Base-by-base conservation (phyloP, 1,284 basidiomycete species). In the Heterobasidion annosum region DNA sequence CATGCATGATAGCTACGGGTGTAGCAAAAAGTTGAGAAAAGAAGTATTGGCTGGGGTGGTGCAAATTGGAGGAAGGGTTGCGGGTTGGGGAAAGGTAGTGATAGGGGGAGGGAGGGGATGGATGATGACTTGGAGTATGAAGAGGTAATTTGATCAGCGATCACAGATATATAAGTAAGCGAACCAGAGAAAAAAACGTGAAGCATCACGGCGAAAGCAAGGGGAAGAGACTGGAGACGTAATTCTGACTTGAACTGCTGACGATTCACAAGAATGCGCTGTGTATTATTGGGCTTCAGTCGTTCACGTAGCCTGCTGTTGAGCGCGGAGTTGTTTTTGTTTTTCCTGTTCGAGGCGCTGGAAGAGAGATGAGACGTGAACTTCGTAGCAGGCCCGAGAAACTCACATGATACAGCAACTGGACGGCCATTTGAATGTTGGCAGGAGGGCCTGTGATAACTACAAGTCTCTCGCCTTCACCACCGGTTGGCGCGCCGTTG, bases 391-490 rank as follows among this genome's bases (percentile, higher is more conserved):
- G 44, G 32, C 58, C 19, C 52, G 32, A 33, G 32, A 44, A 18
- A 79, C 89, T 57, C 67, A 92, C 89, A 66, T 92, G 86, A 70
- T 98, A 98, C 63, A 99, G 75, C 63, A 99, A 69, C 63, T 92
- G 87, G 33, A 99, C 93, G 3, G 97, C 97, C 81, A 94, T 91
- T 70, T 98, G 94, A 60, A 99, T 98, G 66, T 96, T 95, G 5
- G 83, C 77, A 2, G 94, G 93, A 63, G 90, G 88, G 8, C 97
- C 97, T 12, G 93, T 96, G 63, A 97, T 97, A 50, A 93, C 93
- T 8, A 98, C 93, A 64, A 98, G 70, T 61, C 95, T 74, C 70
- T 98, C 95, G 54, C 89, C 84, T 64, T 90, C 88, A 37, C 82
- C 79, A 19, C 83, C 86, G 5, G 85, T 79, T 52, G 88, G 81